These are phyloP conservation scores for Calonectria henricotiae DNA, from an alignment of 2,329 filamentous ascomycete species.

Conservation along the genomic window DNA sequence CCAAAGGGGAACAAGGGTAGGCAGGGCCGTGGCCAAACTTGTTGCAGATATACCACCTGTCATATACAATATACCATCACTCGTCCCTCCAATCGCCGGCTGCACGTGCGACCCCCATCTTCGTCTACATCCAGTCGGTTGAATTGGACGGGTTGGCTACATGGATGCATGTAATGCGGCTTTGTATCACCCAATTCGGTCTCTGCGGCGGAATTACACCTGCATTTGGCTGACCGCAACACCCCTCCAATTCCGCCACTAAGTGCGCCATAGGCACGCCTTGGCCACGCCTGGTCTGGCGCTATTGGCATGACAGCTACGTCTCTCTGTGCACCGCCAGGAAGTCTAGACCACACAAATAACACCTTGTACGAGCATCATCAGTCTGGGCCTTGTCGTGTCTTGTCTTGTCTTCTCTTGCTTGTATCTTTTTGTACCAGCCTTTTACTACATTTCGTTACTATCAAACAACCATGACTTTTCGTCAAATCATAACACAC, in stretches of 20 bases:
- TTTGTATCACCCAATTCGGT: not conserved
- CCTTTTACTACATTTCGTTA: conserved; percentile 40
- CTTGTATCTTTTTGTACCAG: conserved; percentile 33
- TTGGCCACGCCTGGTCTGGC: not conserved
- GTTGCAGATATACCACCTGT: not conserved
- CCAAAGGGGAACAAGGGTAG: not conserved
- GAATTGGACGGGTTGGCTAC: conserved; percentile 4
- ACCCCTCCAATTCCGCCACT: conserved; percentile 12
- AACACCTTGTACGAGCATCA: conserved; percentile 10
- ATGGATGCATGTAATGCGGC: conserved; percentile 9
- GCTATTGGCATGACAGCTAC: not conserved
- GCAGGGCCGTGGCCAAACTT: too few relatives aligned
- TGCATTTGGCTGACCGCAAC: not conserved
- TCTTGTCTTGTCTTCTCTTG: not conserved
- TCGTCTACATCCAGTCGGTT: not conserved
- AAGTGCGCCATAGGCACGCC: not conserved
- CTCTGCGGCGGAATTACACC: conserved; percentile 1
- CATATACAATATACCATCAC: not conserved
- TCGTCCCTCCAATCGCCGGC: too few relatives aligned
- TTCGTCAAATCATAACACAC: conserved; percentile 42
- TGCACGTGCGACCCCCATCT: too few relatives aligned
- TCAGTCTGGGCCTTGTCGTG: not conserved
- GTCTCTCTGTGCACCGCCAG: not conserved
- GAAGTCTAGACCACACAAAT: not conserved
- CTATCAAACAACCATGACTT: conserved; percentile 44